Conservation (phyloP, 371 early-diverging fungal genomes). For the Mortierella sp. region DNA sequence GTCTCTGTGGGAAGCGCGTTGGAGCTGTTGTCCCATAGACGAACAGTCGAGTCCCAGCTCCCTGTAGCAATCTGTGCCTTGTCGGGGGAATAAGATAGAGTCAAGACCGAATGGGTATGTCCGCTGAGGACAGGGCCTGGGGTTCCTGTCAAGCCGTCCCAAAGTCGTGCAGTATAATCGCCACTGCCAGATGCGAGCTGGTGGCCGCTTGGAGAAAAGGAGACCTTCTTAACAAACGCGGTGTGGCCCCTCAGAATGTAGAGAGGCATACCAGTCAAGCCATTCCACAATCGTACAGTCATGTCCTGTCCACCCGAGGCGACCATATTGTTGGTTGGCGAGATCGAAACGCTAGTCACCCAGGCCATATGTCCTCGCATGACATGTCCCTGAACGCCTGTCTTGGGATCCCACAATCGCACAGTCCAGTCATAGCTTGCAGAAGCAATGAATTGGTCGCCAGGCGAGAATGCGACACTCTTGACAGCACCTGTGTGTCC, state of each 20-base stretch:
- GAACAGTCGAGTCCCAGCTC: conserved; percentile 2
- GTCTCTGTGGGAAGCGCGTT: not conserved
- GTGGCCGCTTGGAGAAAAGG: conserved; percentile 5
- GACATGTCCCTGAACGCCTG: not conserved
- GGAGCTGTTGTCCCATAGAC: not conserved
- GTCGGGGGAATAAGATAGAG: not conserved
- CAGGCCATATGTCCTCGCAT: not conserved
- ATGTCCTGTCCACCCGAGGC: conserved; percentile 8
- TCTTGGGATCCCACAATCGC: conserved; percentile 15
- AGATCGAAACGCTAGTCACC: conserved; percentile 4
- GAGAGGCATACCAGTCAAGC: not conserved
- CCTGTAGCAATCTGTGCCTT: not conserved
- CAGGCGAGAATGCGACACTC: conserved; percentile 2
- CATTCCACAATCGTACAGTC: not conserved
- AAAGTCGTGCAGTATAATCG: not conserved
- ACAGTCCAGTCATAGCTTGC: conserved; percentile 4
- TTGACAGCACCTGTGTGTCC: conserved; percentile 1
- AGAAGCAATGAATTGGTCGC: not conserved
- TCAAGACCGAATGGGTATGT: not conserved
- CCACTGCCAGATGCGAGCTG: conserved; percentile 3
- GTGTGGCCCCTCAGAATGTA: not conserved
- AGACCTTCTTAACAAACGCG: not conserved
- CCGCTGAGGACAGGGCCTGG: not conserved
- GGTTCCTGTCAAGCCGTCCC: conserved; percentile 1
- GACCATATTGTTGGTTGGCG: not conserved